Evolutionary conservation across 495 filamentous ascomycete genomes (phyloP).

Genomic region (Neurospora sp.): DNA sequence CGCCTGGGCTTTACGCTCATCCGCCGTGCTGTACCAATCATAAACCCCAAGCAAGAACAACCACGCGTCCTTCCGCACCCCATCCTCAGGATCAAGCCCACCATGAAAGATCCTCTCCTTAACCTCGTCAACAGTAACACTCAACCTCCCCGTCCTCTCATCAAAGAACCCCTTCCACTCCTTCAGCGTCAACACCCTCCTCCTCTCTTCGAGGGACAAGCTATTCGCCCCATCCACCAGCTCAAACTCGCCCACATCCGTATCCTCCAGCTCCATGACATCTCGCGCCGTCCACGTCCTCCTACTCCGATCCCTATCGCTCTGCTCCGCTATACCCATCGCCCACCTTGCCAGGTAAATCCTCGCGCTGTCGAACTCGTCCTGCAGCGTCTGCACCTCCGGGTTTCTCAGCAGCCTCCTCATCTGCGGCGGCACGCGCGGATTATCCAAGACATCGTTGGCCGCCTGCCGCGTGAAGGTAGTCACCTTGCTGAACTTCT

Average conservation of each 20-base stretch:
- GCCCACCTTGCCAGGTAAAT: conserved; percentile 94
- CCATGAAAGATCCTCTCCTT: conserved; percentile 96
- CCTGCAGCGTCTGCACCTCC: conserved; percentile 88
- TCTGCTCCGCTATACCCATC: conserved; percentile 96
- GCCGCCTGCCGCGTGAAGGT: conserved; percentile 89
- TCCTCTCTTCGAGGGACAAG: conserved; percentile 58
- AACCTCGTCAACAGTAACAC: conserved; percentile 77
- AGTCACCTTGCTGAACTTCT: conserved; percentile 92
- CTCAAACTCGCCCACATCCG: conserved; percentile 90
- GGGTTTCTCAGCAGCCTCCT: conserved; percentile 78
- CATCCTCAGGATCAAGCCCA: conserved; percentile 79
- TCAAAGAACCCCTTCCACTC: conserved; percentile 92
- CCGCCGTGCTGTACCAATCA: conserved; percentile 74
- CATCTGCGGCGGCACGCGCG: conserved; percentile 78
- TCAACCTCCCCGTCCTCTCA: conserved; percentile 54
- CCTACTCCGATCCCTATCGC: conserved; percentile 71
- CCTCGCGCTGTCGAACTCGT: conserved; percentile 93
- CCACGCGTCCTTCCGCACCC: conserved; percentile 93
- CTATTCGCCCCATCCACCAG: conserved; percentile 74
- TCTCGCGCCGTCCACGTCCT: conserved; percentile 90
- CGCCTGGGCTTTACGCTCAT: conserved; percentile 70
- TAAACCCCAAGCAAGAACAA: conserved; percentile 86
- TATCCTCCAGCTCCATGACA: conserved; percentile 87
- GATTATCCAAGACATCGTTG: conserved; percentile 83
- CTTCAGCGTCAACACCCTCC: conserved; percentile 65